These are phyloP conservation scores for Rhynchosporium secalis DNA, from an alignment of 2,329 filamentous ascomycete species.

Conservation along the genomic window DNA sequence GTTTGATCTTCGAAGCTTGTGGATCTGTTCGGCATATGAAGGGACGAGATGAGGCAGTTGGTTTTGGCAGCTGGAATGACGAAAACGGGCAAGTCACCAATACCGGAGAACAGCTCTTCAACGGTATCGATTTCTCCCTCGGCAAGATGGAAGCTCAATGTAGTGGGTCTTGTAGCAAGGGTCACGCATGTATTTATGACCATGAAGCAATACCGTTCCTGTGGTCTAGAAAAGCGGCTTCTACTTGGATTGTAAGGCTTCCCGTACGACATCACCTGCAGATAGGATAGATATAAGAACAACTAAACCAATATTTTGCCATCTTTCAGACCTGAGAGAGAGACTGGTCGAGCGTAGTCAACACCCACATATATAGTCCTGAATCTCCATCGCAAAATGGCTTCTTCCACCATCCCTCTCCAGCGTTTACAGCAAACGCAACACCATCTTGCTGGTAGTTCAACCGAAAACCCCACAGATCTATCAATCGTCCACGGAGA, in stretches of 20 bases:
- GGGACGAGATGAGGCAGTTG: not conserved
- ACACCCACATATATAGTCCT: not conserved
- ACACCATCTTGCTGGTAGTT: not conserved
- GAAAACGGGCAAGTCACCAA: not conserved
- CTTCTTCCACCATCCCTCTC: slow-evolving; percentile 1
- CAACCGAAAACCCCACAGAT: not conserved
- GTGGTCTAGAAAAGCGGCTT: slow-evolving; percentile 6
- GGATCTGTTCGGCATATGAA: not conserved
- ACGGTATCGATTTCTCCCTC: not conserved
- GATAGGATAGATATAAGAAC: not conserved
- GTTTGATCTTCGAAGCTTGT: too few relatives aligned
- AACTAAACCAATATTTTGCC: slow-evolving; percentile 3
- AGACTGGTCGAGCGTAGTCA: not conserved
- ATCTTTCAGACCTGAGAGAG: slow-evolving; percentile 4
- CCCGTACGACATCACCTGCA: not conserved
- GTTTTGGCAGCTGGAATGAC: not conserved
- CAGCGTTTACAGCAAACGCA: slow-evolving; percentile 5
- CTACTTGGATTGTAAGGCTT: not conserved
- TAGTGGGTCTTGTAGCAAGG: slow-evolving; percentile 1
- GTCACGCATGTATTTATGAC: not conserved
- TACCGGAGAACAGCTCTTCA: not conserved
- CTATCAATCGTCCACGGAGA: slow-evolving; percentile 13
- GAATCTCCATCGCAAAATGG: not conserved
- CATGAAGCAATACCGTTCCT: not conserved
- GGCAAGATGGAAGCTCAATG: not conserved